Evolutionary conservation across 177 flowering plant genomes (phyloP), one percentile per base, ranked within the genome.

Genomic region (Vitis hybrid): DNA sequence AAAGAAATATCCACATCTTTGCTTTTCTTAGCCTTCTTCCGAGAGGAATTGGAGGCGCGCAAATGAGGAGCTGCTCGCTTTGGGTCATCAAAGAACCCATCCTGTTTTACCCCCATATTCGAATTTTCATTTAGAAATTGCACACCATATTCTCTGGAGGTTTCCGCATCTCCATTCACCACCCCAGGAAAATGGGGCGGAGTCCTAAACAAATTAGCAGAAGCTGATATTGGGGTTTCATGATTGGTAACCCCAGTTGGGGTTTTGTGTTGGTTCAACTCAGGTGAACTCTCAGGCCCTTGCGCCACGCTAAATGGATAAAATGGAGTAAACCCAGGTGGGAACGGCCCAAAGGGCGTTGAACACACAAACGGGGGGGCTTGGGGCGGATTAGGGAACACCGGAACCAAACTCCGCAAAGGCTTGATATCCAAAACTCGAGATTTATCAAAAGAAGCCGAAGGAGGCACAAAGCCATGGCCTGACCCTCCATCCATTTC

Each of bases 381-480:
- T 18, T 62, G 50, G 15, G 71, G 67, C 10, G 75, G 5, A 5
- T 49, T 17, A 2, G 72, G 72, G 30, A 72, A 67, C 34, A 76
- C 34, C 7, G 79, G 75, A 18, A 40, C 54, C 56, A 72, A 52
- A 66, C 60, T 32, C 4, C 79, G 68, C 64, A 76, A 64, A 40
- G 79, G 79, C 51, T 72, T 76, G 51, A 76, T 72, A 67, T 76
- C 72, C 65, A 76, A 48, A 51, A 76, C 69, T 26, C 50, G 57
- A 30, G 72, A 62, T 52, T 76, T 76, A 45, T 76, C 79, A 64
- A 72, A 6, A 65, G 65, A 26, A 72, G 56, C 11, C 11, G 69
- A 10, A 23, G 59, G 54, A 71, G 64, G 40, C 5, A 52, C 70
- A 59, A 19, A 34, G 23, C 32, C 32, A 10, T 10, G 52, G 48